Percentiles rank a stretch among this genome's conserved stretches.
These are phyloP conservation scores for Rhizopus microsporus DNA, from an alignment of 371 early-diverging fungal species.

Conservation along the genomic window DNA sequence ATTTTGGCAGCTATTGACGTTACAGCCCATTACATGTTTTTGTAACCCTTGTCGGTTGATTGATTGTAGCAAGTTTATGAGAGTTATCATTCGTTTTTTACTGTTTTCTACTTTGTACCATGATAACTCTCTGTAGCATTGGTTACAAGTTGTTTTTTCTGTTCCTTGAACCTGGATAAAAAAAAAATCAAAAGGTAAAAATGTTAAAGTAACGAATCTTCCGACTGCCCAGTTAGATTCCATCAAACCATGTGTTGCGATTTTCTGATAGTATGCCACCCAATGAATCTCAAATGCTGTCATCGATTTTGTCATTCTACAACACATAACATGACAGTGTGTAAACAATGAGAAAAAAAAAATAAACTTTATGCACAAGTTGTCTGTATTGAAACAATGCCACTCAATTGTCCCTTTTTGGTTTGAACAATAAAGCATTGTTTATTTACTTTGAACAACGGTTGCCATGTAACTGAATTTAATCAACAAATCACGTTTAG, in stretches of 20 bases:
- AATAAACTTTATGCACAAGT: neutral
- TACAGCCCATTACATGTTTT: neutral
- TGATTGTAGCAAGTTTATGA: too few relatives aligned
- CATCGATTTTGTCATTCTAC: neutral
- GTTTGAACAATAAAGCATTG: neutral
- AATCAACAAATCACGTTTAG: neutral
- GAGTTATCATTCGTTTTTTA: too few relatives aligned
- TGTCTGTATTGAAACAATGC: conserved; percentile 2
- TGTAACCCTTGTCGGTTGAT: neutral
- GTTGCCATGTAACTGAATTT: neutral
- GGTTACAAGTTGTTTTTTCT: neutral
- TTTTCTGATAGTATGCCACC: neutral
- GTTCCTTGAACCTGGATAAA: conserved; percentile 7
- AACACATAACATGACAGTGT: neutral
- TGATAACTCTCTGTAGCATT: too few relatives aligned
- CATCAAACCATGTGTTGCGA: neutral
- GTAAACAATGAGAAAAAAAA: neutral
- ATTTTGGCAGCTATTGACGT: neutral
- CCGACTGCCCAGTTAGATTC: neutral
- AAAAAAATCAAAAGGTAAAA: neutral
- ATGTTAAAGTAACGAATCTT: neutral
- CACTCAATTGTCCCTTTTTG: neutral
- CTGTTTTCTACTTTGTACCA: too few relatives aligned
- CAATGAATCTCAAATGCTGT: neutral
- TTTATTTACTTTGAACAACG: neutral